Base-by-base conservation (phyloP, 1,284 basidiomycete species). In the Puccinia triticina region DNA sequence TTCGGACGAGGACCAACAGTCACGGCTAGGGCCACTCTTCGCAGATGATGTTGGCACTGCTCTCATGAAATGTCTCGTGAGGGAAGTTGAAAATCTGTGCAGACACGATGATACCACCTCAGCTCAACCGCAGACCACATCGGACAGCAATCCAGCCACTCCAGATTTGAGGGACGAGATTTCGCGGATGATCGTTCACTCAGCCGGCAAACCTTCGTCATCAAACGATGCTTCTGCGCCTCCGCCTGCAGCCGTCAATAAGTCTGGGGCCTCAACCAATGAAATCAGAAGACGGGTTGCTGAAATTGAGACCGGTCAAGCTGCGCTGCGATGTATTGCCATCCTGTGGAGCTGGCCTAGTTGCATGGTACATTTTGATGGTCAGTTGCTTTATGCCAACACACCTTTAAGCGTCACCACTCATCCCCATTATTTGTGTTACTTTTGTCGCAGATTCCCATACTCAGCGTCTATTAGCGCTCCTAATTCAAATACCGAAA, bases 251-350 rank as follows among this genome's bases (percentile, higher is more conserved):
- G 2, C 29, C 50, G 12, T 40, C 21, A 50, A 50, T 8, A 80
- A 80, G 23, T 55, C 69, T n/a, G 78, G 78, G 23, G 46, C 67
- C 23, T 80, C 78, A 26, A 80, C 78, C 21, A 80, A 80, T 53
- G 78, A 80, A 57, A 80, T 80, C 21, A 57, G 78, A 50, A 72
- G 78, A 61, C 69, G 78, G 21, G 78, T 73, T 46, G 78, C 78
- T 16, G 78, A 80, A 32, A 80, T 80, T 50, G 78, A 80, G 29
- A 73, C 78, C 23, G 78, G 78, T 29, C 78, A 80, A 64, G 78
- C 78, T 34, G 66, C 66, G 23, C 26, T 80, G 67, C 57, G 69
- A 64, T 80, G 78, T 34, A 72, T 80, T 50, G 78, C 67, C 18
- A 57, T 73, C 3, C 50, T 80, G 29, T 80, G 78, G 78, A 64